These are phyloP conservation scores for Coniochaeta sp. DNA, from an alignment of 2,329 filamentous ascomycete species.

Conservation along the genomic window DNA sequence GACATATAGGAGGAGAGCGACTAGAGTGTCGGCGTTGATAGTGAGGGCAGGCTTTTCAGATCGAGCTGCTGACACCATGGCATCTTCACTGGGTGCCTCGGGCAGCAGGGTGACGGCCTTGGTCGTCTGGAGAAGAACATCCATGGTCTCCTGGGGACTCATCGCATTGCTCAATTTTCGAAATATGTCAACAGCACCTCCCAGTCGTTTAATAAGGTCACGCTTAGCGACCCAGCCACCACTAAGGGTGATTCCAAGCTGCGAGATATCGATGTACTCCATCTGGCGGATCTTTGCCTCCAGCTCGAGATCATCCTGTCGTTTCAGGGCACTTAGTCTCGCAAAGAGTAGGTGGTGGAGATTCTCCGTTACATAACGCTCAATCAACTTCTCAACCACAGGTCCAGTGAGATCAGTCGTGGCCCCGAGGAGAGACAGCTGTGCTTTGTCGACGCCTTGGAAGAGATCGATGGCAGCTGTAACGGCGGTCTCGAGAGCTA, in stretches of 20 bases:
- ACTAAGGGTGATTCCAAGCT: conserved; percentile 82
- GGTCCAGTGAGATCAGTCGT: conserved; percentile 92
- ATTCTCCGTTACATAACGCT: conserved; percentile 89
- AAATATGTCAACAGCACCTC: conserved; percentile 79
- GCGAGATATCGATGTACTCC: conserved; percentile 88
- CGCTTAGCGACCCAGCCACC: conserved; percentile 72
- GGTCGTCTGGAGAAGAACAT: conserved; percentile 68
- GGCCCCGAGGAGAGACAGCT: conserved; percentile 81
- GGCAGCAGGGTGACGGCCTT: conserved; percentile 71
- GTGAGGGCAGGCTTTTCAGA: conserved; percentile 51
- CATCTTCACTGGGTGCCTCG: conserved; percentile 32
- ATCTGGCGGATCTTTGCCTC: conserved; percentile 89
- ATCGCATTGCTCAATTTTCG: conserved; percentile 71
- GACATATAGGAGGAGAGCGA: conserved; percentile 83
- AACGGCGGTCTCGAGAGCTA: conserved; percentile 83
- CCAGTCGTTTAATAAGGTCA: conserved; percentile 69
- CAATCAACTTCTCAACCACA: conserved; percentile 86
- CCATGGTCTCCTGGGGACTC: conserved; percentile 85
- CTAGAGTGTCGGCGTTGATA: conserved; percentile 80
- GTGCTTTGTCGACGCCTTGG: conserved; percentile 90
- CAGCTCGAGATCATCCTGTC: conserved; percentile 76
- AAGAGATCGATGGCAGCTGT: conserved; percentile 93
- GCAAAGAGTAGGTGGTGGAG: conserved; percentile 87
- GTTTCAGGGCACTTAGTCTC: conserved; percentile 67
- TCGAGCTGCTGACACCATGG: conserved; percentile 16